These are phyloP conservation scores for Diospyros lotus DNA, from an alignment of 148 eudicot species.

Conservation along the genomic window DNA sequence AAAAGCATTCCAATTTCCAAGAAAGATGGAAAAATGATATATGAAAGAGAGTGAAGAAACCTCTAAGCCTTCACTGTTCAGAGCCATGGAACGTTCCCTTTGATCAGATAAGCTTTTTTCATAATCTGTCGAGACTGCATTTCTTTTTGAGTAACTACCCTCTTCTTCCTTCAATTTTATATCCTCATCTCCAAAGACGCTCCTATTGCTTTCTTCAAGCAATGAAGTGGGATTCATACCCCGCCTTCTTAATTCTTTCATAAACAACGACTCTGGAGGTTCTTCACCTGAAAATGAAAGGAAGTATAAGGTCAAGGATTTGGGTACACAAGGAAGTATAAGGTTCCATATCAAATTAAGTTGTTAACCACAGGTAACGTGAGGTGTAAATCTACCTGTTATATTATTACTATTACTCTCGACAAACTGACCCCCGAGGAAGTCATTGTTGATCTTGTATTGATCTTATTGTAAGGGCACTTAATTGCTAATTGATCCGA, in stretches of 20 bases:
- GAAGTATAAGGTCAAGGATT: not conserved
- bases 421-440: no score
- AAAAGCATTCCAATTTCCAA: not conserved
- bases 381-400: no score
- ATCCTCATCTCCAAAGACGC: constrained; percentile 47
- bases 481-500: no score
- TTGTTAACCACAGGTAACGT: no score
- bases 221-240: constrained; percentile 81
- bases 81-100: constrained; percentile 84
- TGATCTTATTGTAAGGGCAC: no score
- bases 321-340: no score
- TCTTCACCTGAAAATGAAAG: constrained; percentile 64
- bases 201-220: constrained; percentile 71
- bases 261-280: constrained; percentile 90
- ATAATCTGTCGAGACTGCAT: constrained; percentile 46
- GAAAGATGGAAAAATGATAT: not conserved
- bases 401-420: no score
- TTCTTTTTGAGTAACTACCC: constrained; percentile 51
- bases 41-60: constrained; percentile 22
- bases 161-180: constrained; percentile 51
- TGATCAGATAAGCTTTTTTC: constrained; percentile 64
- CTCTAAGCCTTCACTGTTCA: constrained; percentile 99
- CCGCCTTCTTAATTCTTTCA: constrained; percentile 87
- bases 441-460: no score
- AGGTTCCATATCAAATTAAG: no score